A percentile compares a stretch with the other conserved stretches of the same genome.
Evolutionary conservation across 2,329 filamentous ascomycete genomes (phyloP).

Genomic region (Aspergillus neoniger): DNA sequence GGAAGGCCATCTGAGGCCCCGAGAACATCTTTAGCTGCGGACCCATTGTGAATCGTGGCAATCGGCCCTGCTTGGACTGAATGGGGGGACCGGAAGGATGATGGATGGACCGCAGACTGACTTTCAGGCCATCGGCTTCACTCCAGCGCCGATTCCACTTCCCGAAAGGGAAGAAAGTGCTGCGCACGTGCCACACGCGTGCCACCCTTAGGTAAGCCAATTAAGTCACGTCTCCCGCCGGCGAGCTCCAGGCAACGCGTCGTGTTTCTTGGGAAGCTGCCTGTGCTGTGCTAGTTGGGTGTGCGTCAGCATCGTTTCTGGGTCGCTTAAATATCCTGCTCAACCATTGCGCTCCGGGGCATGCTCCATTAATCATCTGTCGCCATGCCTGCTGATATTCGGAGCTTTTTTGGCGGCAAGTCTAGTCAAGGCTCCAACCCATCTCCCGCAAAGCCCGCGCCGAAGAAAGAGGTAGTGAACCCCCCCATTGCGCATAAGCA

Average conservation of each 20-base stretch:
- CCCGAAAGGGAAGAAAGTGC: constrained; percentile 25
- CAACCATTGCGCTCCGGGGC: background rate
- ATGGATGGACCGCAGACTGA: constrained; percentile 18
- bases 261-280: constrained; percentile 28
- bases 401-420: constrained; percentile 85
- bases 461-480: constrained; percentile 46
- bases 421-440: constrained; percentile 59
- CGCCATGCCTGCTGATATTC: constrained; percentile 79
- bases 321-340: background rate
- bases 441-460: constrained; percentile 46
- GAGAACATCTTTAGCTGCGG: constrained; percentile 39
- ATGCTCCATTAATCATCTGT: constrained; percentile 9
- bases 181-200: constrained; percentile 28
- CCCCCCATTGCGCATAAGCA: constrained; percentile 5
- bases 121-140: constrained; percentile 26
- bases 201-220: constrained; percentile 28
- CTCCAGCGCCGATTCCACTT: constrained; percentile 23
- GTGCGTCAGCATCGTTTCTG: background rate
- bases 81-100: constrained; percentile 9
- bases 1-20: constrained; percentile 37
- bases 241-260: constrained; percentile 24
- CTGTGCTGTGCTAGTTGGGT: background rate
- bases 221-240: constrained; percentile 23
- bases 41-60: constrained; percentile 33
- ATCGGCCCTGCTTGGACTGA: constrained; percentile 4